Evolutionary conservation across 2,329 filamentous ascomycete species (phyloP).

Genomic region (Hypocreales sp.): DNA sequence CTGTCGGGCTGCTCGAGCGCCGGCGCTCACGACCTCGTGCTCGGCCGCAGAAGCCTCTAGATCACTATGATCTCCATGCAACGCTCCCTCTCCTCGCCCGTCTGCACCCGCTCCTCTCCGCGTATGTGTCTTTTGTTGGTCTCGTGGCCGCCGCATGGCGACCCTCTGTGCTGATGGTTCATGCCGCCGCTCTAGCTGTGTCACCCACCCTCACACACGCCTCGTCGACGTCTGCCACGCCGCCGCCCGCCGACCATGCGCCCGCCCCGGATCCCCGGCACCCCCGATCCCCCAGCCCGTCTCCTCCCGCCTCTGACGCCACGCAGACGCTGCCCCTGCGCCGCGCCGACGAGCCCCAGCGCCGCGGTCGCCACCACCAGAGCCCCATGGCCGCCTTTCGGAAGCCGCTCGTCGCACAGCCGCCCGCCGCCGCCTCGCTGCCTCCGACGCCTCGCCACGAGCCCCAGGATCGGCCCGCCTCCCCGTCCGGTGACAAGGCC

Average conservation of each 20-base stretch:
- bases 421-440: slow-evolving; percentile 14
- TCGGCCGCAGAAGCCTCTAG: too few species aligned
- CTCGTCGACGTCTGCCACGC: slow-evolving; percentile 36
- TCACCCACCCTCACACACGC: slow-evolving; percentile 15
- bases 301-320: slow-evolving; percentile 29
- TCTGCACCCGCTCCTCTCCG: slow-evolving; percentile 39
- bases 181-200: slow-evolving; percentile 12
- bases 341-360: slow-evolving; percentile 26
- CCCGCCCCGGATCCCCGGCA: slow-evolving; percentile 33
- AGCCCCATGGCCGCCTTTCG: slow-evolving; percentile 21
- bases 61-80: slow-evolving; percentile 47
- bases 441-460: slow-evolving; percentile 13
- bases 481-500: slow-evolving; percentile 24
- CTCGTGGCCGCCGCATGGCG: slow-evolving; percentile 4
- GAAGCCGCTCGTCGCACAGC: slow-evolving; percentile 35
- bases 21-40: slow-evolving; percentile 15
- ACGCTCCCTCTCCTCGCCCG: slow-evolving; percentile 46
- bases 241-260: slow-evolving; percentile 35
- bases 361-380: slow-evolving; percentile 21
- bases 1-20: slow-evolving; percentile 9
- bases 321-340: slow-evolving; percentile 26
- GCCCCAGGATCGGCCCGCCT: slow-evolving; percentile 10
- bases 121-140: slow-evolving; percentile 31
- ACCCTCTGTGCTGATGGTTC: slow-evolving; percentile 13
- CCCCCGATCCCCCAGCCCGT: slow-evolving; percentile 38